Base-by-base conservation (phyloP, 2,329 filamentous ascomycete species). In the Sporothrix dimorphospora region DNA sequence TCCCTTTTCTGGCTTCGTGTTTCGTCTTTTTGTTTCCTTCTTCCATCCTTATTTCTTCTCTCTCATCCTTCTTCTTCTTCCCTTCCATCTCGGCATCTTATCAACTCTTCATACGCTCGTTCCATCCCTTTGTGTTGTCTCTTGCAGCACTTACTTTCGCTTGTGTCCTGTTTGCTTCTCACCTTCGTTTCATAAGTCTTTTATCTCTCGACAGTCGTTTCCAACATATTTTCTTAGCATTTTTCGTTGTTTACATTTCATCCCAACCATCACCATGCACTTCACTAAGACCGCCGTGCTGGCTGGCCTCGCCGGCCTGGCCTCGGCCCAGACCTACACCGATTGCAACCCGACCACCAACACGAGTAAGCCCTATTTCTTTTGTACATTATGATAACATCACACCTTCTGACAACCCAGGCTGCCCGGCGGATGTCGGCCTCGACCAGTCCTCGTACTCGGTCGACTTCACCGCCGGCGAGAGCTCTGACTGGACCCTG, bases 401-500 rank as follows among this genome's bases (percentile, higher is more conserved):
- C 30, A 34, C 16, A 19, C 30, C n/a, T 42, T 21, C 42, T 67
- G 16, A 67, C 24, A 7, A 24, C 16, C 2, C 8, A 67, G 63
- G 24, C 34, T 69, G 66, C 49, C 34, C 66, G 6, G 40, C 66
- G 4, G 66, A 69, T 11, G 21, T 30, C 6, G 66, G 49, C 14
- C 66, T 69, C 6, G 21, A 55, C 66, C 19, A 69, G 66, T 38
- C 66, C n/a, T 42, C 66, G 30, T 57, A 69, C 34, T 55, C 66
- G 49, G 70, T 74, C 34, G 74, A 75, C 72, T 75, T 75, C 51
- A 74, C 66, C 27, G 7, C n/a, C 47, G 66, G 66, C 66, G 49
- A 73, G 45, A 49, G 71, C 7, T 65, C 72, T 16, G 68, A 70
- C 47, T 71, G 73, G 71, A 68, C 47, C 1, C 63, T 59, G 9